Evolutionary conservation across 2,329 filamentous ascomycete genomes (phyloP).

Genomic region (Phyllosticta citrichinensis): DNA sequence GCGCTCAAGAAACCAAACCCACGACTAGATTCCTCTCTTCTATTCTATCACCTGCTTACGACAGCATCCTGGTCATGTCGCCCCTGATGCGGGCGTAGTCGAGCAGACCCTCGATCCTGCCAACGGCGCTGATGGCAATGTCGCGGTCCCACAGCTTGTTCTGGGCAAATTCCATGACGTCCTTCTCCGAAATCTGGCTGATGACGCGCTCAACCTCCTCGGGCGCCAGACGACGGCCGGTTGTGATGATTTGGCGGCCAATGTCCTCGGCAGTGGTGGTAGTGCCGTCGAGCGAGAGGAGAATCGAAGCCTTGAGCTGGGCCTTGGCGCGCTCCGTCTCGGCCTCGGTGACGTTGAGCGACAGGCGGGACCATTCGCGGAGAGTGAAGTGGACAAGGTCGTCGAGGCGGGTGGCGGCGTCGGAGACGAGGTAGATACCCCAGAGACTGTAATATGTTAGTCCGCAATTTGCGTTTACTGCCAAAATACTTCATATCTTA

Average conservation of each 20-base stretch:
- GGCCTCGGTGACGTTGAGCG: conserved; percentile 73
- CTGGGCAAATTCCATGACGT: conserved; percentile 94
- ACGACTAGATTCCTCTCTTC: conserved; percentile 1
- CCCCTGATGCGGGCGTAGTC: conserved; percentile 70
- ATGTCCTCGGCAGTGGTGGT: conserved; percentile 97
- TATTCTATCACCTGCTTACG: conserved; percentile 2
- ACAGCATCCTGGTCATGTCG: conserved; percentile 67
- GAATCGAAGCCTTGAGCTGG: conserved; percentile 96
- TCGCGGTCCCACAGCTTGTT: conserved; percentile 97
- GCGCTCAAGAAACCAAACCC: background rate
- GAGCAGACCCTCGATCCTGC: conserved; percentile 74
- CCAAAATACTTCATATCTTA: conserved; percentile 39
- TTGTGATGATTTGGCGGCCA: conserved; percentile 96
- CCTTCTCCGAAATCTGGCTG: conserved; percentile 81
- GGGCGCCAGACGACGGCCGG: conserved; percentile 80
- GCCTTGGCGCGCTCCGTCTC: conserved; percentile 98
- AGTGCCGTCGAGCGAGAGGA: conserved; percentile 93
- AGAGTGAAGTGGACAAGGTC: conserved; percentile 98
- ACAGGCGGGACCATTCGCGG: conserved; percentile 94
- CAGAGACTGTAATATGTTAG: conserved; percentile 59
- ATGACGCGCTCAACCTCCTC: conserved; percentile 92
- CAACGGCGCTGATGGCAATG: conserved; percentile 85
- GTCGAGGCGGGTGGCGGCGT: conserved; percentile 77
- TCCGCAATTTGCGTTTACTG: conserved; percentile 1
- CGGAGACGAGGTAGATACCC: conserved; percentile 97